Conservation (phyloP, 352 stramenopile genomes). For the Phytophthora capsici region DNA sequence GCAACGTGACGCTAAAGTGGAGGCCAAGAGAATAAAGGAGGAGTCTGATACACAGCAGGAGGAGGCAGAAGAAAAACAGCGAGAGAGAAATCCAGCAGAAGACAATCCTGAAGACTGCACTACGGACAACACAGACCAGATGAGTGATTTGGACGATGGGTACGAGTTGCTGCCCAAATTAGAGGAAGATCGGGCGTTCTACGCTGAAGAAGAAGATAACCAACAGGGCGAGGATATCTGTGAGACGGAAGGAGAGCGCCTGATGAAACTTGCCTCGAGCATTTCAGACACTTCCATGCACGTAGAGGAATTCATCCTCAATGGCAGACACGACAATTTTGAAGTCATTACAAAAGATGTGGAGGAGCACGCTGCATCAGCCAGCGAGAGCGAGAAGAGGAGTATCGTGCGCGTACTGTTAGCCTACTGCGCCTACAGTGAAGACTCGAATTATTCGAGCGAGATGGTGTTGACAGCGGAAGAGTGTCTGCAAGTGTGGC, state of each 20-base stretch:
- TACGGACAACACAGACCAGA: slow-evolving; percentile 44
- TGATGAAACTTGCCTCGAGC: slow-evolving; percentile 43
- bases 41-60: not conserved
- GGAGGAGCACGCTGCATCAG: slow-evolving; percentile 34
- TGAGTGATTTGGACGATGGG: slow-evolving; percentile 49
- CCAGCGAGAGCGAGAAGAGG: slow-evolving; percentile 46
- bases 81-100: slow-evolving; percentile 15
- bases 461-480: slow-evolving; percentile 71
- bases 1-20: slow-evolving; percentile 17
- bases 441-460: slow-evolving; percentile 62
- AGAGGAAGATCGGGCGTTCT: slow-evolving; percentile 42
- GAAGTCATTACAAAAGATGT: slow-evolving; percentile 62
- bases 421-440: slow-evolving; percentile 80
- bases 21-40: slow-evolving; percentile 5
- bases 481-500: slow-evolving; percentile 71
- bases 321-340: slow-evolving; percentile 59
- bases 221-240: slow-evolving; percentile 20
- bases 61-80: slow-evolving; percentile 7
- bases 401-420: slow-evolving; percentile 66
- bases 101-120: slow-evolving; percentile 33
- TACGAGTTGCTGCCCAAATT: slow-evolving; percentile 43
- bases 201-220: slow-evolving; percentile 38
- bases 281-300: slow-evolving; percentile 46
- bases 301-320: slow-evolving; percentile 65
- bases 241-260: slow-evolving; percentile 30